Conservation (phyloP, 169 alveolate genomes). For the Eimeria acervulina region DNA sequence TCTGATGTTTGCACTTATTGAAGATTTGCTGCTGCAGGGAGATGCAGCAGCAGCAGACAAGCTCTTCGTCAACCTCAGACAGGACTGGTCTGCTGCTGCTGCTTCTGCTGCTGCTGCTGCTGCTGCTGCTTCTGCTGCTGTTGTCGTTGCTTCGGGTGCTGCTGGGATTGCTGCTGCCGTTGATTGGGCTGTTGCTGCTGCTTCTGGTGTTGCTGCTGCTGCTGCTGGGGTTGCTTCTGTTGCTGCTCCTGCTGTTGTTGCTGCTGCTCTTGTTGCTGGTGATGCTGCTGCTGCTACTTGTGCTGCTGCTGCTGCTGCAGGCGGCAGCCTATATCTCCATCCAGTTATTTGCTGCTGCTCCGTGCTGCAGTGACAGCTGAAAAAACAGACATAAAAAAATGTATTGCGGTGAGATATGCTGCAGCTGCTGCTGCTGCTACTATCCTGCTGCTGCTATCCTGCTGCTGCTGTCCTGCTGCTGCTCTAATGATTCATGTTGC, state of each 20-base stretch:
- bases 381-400: not conserved
- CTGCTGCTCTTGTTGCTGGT: not conserved
- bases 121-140: constrained; percentile 39
- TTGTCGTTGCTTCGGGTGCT: not conserved
- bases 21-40: not conserved
- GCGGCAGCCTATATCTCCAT: constrained; percentile 35
- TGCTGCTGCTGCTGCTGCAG: constrained; percentile 66
- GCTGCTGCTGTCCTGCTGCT: not conserved
- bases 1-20: not conserved
- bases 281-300: not conserved
- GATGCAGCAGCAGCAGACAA: constrained; percentile 11
- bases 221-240: constrained; percentile 6
- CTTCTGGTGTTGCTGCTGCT: not conserved
- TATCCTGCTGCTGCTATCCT: not conserved
- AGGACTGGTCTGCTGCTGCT: too few relatives aligned
- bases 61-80: not conserved
- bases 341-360: constrained; percentile 43
- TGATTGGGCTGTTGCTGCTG: constrained; percentile 25
- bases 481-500: too few relatives aligned
- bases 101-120: too few relatives aligned
- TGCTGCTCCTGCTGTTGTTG: constrained; percentile 16
- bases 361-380: constrained; percentile 44
- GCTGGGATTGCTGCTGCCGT: not conserved
- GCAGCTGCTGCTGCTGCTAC: constrained; percentile 27
- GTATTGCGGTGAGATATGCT: not conserved